phyloP scores from a whole-genome alignment of 768 basidiomycete species.

The Hericium erinaceus region DNA sequence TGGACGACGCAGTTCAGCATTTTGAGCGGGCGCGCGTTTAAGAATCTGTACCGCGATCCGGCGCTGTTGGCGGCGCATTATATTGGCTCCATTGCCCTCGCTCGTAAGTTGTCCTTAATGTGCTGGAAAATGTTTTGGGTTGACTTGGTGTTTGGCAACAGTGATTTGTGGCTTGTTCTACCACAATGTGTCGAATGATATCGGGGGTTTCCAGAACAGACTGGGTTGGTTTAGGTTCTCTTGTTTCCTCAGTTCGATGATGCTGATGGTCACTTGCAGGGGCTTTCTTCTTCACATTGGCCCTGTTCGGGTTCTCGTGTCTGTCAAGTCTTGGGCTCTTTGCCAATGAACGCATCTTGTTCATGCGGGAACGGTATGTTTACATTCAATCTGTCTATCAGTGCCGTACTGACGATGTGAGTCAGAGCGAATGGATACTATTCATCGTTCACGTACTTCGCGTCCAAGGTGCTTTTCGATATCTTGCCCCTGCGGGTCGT shows the following conservation, averaged over 20 bases:
- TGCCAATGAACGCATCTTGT: constrained; percentile 89
- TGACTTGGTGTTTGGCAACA: constrained; percentile 27
- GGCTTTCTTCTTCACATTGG: constrained; percentile 95
- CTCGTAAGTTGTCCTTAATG: constrained; percentile 43
- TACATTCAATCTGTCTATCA: background rate
- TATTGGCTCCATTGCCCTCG: constrained; percentile 70
- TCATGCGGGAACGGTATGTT: constrained; percentile 91
- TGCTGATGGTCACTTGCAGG: constrained; percentile 32
- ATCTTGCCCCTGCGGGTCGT: constrained; percentile 91
- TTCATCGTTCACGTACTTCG: constrained; percentile 92
- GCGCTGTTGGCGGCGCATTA: constrained; percentile 90
- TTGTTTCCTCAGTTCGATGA: background rate
- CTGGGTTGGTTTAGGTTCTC: constrained; percentile 41
- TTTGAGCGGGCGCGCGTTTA: constrained; percentile 92
- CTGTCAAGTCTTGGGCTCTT: constrained; percentile 90
- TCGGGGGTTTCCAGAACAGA: constrained; percentile 94
- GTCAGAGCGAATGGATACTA: constrained; percentile 93
- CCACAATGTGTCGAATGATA: constrained; percentile 85
- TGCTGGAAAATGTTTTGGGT: constrained; percentile 2
- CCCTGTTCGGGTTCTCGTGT: constrained; percentile 94
- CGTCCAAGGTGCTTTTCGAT: constrained; percentile 94
- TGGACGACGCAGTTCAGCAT: constrained; percentile 90
- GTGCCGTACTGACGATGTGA: background rate
- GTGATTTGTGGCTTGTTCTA: constrained; percentile 93
- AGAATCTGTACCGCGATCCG: constrained; percentile 94